Conservation (phyloP, 371 early-diverging fungal genomes). For the Mortierella sp. region DNA sequence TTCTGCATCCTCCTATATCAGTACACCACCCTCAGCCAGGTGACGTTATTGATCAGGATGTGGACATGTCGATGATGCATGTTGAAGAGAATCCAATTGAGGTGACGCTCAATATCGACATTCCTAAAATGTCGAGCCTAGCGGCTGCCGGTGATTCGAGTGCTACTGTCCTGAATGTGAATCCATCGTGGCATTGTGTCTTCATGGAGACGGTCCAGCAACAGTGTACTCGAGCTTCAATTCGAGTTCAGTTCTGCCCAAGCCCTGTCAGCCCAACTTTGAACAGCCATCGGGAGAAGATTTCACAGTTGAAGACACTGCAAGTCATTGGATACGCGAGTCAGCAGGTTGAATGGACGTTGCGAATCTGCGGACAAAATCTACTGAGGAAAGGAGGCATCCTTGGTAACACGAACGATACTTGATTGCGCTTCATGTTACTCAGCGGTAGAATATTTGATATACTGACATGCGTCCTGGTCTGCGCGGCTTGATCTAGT, state of each 20-base stretch:
- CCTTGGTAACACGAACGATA: constrained; percentile 13
- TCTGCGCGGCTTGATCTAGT: constrained; percentile 4
- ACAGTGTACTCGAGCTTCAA: constrained; percentile 7
- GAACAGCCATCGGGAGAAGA: constrained; percentile 12
- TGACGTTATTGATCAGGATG: constrained; percentile 1
- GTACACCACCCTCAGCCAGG: constrained; percentile 5
- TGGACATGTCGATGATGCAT: constrained; percentile 9
- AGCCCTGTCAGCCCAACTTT: constrained; percentile 12
- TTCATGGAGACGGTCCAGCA: constrained; percentile 35
- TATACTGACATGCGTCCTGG: neutral
- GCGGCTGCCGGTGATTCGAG: constrained; percentile 14
- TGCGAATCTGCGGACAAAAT: constrained; percentile 25
- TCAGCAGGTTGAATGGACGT: constrained; percentile 37
- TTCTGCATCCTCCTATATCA: constrained; percentile 17
- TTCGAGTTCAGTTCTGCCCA: constrained; percentile 40
- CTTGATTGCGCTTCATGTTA: too few species aligned
- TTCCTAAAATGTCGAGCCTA: constrained; percentile 33
- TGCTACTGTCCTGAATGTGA: constrained; percentile 32
- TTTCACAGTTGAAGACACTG: constrained; percentile 20
- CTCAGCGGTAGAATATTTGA: too few species aligned
- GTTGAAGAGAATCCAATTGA: constrained; percentile 27
- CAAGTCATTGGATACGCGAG: constrained; percentile 45
- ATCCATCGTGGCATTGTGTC: constrained; percentile 51
- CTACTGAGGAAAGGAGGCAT: constrained; percentile 34
- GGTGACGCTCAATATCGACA: constrained; percentile 45